These are phyloP conservation scores for Trichophyton verrucosum DNA, from an alignment of 2,329 filamentous ascomycete genomes.

Conservation along the genomic window DNA sequence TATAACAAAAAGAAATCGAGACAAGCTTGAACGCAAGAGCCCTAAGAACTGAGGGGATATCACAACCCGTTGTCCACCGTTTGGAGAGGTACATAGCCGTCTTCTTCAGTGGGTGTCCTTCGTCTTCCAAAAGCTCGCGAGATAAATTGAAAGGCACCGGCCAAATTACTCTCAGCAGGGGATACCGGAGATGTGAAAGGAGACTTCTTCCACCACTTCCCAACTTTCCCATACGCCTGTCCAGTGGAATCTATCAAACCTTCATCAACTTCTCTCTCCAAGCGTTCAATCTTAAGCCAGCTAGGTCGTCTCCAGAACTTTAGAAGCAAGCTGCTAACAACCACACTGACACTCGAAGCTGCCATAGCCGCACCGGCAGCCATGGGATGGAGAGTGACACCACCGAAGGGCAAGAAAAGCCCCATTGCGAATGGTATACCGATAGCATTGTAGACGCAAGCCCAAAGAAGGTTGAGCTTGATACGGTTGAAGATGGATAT, in stretches of 20 bases:
- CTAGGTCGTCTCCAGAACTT: constrained; percentile 73
- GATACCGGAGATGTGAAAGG: constrained; percentile 8
- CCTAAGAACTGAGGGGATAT: neutral
- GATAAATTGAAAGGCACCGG: constrained; percentile 16
- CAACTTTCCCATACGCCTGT: constrained; percentile 13
- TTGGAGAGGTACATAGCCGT: constrained; percentile 36
- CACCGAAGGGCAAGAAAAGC: constrained; percentile 77
- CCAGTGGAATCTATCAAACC: constrained; percentile 16
- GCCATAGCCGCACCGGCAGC: constrained; percentile 93
- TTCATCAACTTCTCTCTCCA: constrained; percentile 44
- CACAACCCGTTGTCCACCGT: constrained; percentile 27
- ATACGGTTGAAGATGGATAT: constrained; percentile 81
- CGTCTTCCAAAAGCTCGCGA: constrained; percentile 20
- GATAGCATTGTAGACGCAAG: constrained; percentile 81
- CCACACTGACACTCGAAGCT: constrained; percentile 76
- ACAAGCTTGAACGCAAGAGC: neutral
- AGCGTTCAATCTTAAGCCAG: constrained; percentile 68
- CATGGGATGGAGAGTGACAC: constrained; percentile 75
- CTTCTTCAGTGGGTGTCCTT: constrained; percentile 19
- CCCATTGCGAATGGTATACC: constrained; percentile 96
- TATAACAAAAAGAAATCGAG: neutral
- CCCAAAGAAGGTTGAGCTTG: constrained; percentile 86
- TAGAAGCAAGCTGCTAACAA: constrained; percentile 67
- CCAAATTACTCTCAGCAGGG: neutral
- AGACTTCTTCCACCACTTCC: constrained; percentile 23